Conservation (phyloP, 2,329 filamentous ascomycete species). For the Alternaria postmessia region DNA sequence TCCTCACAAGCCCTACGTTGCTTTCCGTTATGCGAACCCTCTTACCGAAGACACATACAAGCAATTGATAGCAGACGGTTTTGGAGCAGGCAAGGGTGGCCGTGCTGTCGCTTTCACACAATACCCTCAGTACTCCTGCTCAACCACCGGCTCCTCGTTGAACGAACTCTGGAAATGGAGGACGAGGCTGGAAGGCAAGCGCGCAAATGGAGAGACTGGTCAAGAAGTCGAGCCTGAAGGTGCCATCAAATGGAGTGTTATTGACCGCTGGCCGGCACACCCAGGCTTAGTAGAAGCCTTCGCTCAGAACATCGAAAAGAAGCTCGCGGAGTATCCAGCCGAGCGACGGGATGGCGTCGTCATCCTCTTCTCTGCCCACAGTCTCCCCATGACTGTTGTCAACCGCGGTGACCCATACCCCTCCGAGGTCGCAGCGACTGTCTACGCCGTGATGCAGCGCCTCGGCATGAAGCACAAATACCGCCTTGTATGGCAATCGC, state of each 20-base stretch:
- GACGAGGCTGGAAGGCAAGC: slow-evolving; percentile 82
- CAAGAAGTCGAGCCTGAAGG: slow-evolving; percentile 64
- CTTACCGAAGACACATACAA: slow-evolving; percentile 94
- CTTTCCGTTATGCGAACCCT: slow-evolving; percentile 93
- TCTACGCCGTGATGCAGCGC: slow-evolving; percentile 94
- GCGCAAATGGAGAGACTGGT: slow-evolving; percentile 55
- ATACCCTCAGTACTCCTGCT: slow-evolving; percentile 98
- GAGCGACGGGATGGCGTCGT: slow-evolving; percentile 82
- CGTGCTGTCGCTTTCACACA: slow-evolving; percentile 97
- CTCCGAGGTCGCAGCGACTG: slow-evolving; percentile 92
- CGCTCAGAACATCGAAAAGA: slow-evolving; percentile 88
- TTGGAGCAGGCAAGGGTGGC: slow-evolving; percentile 87
- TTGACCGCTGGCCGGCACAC: slow-evolving; percentile 97
- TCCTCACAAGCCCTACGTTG: slow-evolving; percentile 96
- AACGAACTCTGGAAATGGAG: slow-evolving; percentile 99
- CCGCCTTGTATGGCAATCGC: slow-evolving; percentile 95
- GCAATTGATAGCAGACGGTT: slow-evolving; percentile 83
- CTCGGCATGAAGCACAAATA: slow-evolving; percentile 90
- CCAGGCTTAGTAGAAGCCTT: slow-evolving; percentile 89
- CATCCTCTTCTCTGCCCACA: slow-evolving; percentile 93
- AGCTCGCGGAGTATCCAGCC: slow-evolving; percentile 82
- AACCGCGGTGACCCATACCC: slow-evolving; percentile 97
- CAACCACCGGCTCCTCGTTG: slow-evolving; percentile 92
- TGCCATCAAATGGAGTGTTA: slow-evolving; percentile 92
- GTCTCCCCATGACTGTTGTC: slow-evolving; percentile 94